A percentile compares a stretch with the other conserved stretches of the same genome.
These are phyloP conservation scores for Malus sylvestris DNA, from an alignment of 306 rosid species.

Conservation along the genomic window DNA sequence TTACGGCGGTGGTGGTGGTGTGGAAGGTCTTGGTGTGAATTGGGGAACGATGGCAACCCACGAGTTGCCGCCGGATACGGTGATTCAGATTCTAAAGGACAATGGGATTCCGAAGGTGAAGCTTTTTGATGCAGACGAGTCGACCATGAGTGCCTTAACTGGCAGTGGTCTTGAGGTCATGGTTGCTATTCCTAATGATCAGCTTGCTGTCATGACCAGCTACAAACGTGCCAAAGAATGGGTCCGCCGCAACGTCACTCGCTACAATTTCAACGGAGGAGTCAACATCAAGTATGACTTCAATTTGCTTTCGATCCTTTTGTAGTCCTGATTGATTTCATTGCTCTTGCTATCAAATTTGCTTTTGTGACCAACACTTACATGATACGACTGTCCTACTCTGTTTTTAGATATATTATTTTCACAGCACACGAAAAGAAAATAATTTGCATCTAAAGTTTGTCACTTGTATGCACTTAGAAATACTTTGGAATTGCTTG, in stretches of 20 bases:
- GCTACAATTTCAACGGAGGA: constrained; percentile 72
- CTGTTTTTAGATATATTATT: background rate
- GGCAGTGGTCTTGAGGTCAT: constrained; percentile 78
- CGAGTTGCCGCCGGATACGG: constrained; percentile 56
- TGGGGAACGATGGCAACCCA: constrained; percentile 95
- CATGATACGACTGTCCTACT: background rate
- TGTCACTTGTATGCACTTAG: background rate
- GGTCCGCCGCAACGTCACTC: constrained; percentile 72
- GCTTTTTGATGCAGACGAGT: constrained; percentile 73
- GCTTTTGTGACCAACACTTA: background rate
- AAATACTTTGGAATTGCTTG: background rate
- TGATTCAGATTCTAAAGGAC: constrained; percentile 79
- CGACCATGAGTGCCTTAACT: constrained; percentile 76
- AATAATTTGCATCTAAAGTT: no score
- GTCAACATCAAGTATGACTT: constrained; percentile 69
- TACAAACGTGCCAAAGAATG: constrained; percentile 60
- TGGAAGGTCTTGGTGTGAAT: constrained; percentile 82
- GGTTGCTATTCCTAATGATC: constrained; percentile 93
- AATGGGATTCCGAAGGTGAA: constrained; percentile 87
- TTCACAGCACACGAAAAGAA: background rate
- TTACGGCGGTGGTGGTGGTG: constrained; percentile 19
- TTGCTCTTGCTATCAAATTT: background rate
- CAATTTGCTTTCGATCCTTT: background rate
- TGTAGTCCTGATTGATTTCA: background rate
- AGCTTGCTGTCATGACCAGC: constrained; percentile 56